Percentiles rank a stretch among this genome's conserved stretches.
Evolutionary conservation across 2,329 filamentous ascomycete species (phyloP).

Genomic region (Fusarium sp.): DNA sequence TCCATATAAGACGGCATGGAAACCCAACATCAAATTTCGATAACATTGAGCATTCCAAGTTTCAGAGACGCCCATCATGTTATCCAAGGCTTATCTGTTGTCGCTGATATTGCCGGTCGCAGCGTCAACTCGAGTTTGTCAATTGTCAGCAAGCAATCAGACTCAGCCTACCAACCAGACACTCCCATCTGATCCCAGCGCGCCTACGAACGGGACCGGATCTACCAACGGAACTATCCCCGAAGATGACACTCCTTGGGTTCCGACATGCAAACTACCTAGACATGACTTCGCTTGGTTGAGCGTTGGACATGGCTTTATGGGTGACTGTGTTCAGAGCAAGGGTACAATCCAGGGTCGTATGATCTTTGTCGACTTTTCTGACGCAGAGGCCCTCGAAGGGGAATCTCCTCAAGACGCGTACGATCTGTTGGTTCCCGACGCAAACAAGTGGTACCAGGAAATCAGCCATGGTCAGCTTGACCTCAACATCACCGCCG

Average conservation of each 20-base stretch:
- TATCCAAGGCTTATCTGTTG: background rate
- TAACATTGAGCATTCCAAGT: background rate
- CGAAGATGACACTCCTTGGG: slow-evolving; percentile 2
- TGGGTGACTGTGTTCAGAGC: slow-evolving; percentile 45
- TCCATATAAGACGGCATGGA: background rate
- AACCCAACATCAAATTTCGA: background rate
- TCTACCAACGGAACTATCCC: slow-evolving; percentile 4
- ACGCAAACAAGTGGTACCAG: slow-evolving; percentile 32
- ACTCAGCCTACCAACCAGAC: slow-evolving; percentile 4
- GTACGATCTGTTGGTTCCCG: slow-evolving; percentile 20
- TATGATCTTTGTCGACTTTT: slow-evolving; percentile 53
- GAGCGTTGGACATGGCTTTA: background rate
- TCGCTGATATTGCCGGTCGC: background rate
- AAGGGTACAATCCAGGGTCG: slow-evolving; percentile 44
- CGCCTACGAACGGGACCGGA: background rate
- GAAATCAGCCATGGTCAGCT: slow-evolving; percentile 41
- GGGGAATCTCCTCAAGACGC: slow-evolving; percentile 39
- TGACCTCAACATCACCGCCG: slow-evolving; percentile 34
- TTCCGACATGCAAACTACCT: background rate
- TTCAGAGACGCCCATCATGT: background rate
- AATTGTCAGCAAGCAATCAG: background rate
- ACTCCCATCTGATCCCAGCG: background rate
- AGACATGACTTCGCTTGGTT: background rate
- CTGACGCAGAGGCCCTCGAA: slow-evolving; percentile 36
- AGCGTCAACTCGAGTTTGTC: background rate